Evolutionary conservation across 2,329 filamentous ascomycete genomes (phyloP).

Genomic region (Pseudogymnoascus sp.): DNA sequence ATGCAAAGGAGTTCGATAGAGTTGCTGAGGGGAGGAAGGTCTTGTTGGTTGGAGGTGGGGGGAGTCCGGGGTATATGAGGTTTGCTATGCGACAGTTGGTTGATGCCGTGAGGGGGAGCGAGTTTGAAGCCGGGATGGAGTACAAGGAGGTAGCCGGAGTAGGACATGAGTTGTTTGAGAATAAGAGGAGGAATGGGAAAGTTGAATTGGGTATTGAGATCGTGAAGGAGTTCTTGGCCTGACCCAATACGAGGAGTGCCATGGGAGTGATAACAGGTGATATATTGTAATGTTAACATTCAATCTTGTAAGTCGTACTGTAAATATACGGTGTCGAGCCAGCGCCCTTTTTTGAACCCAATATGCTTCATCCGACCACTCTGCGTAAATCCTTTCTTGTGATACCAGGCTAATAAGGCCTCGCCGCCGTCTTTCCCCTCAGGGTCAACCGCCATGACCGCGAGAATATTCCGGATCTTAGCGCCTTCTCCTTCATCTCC

Average conservation of each 20-base stretch:
- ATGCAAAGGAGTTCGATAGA: not conserved
- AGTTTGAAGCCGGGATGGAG: not conserved
- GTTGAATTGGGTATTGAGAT: not conserved
- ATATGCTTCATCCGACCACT: too few relatives aligned
- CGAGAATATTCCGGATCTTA: too few relatives aligned
- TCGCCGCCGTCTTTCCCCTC: too few relatives aligned
- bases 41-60: not conserved
- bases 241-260: not conserved
- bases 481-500: too few relatives aligned
- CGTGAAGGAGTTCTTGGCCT: not conserved
- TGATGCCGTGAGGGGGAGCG: not conserved
- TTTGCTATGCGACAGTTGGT: not conserved
- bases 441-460: too few relatives aligned
- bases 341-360: too few relatives aligned
- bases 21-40: not conserved
- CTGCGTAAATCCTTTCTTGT: too few relatives aligned
- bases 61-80: not conserved
- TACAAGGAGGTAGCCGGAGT: not conserved
- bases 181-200: not conserved
- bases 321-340: too few relatives aligned
- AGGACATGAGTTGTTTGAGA: conserved; percentile 2
- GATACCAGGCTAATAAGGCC: too few relatives aligned
- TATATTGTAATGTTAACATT: conserved; percentile 40
- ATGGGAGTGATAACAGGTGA: not conserved
- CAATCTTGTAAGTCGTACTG: conserved; percentile 27